Percentiles rank a stretch among this genome's conserved stretches.
These are phyloP conservation scores for Phaseolus lunatus DNA, from an alignment of 306 rosid genomes.

Conservation along the genomic window DNA sequence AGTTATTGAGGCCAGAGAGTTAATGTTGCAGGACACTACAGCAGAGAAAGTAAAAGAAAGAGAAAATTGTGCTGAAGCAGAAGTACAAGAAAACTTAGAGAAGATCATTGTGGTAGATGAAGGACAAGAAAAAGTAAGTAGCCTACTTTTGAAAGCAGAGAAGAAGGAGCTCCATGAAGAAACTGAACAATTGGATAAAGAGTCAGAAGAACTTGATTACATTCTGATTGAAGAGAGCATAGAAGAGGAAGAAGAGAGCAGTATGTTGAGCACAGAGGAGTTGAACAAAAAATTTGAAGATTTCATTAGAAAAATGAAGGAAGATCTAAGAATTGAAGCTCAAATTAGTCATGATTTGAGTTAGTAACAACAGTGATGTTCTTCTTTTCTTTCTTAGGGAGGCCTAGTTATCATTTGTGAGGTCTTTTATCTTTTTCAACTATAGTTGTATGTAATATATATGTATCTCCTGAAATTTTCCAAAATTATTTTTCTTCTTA, in stretches of 20 bases:
- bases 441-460: constrained; percentile 3
- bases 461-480: constrained; percentile 12
- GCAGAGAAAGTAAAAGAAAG: constrained; percentile 45
- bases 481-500: constrained; percentile 1
- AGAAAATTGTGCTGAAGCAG: constrained; percentile 32
- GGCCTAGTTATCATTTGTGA: constrained; percentile 21
- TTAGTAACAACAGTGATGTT: constrained; percentile 2
- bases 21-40: constrained; percentile 35
- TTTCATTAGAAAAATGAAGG: constrained; percentile 80
- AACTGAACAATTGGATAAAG: constrained; percentile 21
- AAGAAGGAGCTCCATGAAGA: constrained; percentile 42
- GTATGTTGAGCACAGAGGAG: constrained; percentile 71
- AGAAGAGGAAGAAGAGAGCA: constrained; percentile 54
- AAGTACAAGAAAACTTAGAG: constrained; percentile 38
- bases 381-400: not conserved
- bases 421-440: not conserved
- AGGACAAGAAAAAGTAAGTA: constrained; percentile 14
- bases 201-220: constrained; percentile 34
- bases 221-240: constrained; percentile 43
- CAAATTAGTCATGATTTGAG: constrained; percentile 59
- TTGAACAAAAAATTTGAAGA: constrained; percentile 81
- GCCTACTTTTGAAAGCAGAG: constrained; percentile 21
- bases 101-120: constrained; percentile 36
- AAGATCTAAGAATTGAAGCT: constrained; percentile 75
- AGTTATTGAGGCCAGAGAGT: constrained; percentile 31